Evolutionary conservation across 352 stramenopile genomes (phyloP), one percentile per base, ranked within the genome.

Genomic region (Pythium biforme): DNA sequence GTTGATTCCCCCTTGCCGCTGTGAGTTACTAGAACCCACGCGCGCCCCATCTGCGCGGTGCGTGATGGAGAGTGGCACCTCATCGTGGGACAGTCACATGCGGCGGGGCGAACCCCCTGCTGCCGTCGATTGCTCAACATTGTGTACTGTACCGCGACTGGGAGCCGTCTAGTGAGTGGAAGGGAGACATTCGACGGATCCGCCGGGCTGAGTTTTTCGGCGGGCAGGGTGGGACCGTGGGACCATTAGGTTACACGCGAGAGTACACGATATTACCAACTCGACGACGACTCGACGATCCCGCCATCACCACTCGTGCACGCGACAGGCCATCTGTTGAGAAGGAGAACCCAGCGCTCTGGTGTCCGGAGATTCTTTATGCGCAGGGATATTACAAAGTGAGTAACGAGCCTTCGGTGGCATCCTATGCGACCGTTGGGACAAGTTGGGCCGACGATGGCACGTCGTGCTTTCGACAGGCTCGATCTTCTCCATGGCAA

Each of bases 221-320:
- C 37, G 15, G 37, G n/a, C 31, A 10, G 19, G n/a, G 33, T 23
- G 39, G 5, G 19, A 61, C 25, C 11, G 33, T 56, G 29, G 34
- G 51, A 22, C 51, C 23, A 17, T 47, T 49, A 49, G n/a, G 54
- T 62, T 62, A 62, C 55, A 62, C 55, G 55, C 43, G 55, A 62
- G 43, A 27, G 55, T 45, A 48, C 55, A 62, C 23, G 31, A 56
- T 55, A 55, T 62, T 62, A 62, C 55, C 43, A 62, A 62, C 55
- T 55, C 12, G 15, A 19, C 34, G 4, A 47, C 55, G 55, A 62
- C 22, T 2, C 20, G 27, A 62, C 55, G 31, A 55, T 12, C 40
- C n/a, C 20, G 7, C 40, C 17, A 43, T 14, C 37, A 40, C 43
- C 27, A 39, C 29, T 23, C n/a, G 55, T 37, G 15, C 55, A 62